A percentile compares a stretch with the other conserved stretches of the same genome.
Conservation (phyloP, 1,284 basidiomycete genomes). For the Laetiporus sulphureus region DNA sequence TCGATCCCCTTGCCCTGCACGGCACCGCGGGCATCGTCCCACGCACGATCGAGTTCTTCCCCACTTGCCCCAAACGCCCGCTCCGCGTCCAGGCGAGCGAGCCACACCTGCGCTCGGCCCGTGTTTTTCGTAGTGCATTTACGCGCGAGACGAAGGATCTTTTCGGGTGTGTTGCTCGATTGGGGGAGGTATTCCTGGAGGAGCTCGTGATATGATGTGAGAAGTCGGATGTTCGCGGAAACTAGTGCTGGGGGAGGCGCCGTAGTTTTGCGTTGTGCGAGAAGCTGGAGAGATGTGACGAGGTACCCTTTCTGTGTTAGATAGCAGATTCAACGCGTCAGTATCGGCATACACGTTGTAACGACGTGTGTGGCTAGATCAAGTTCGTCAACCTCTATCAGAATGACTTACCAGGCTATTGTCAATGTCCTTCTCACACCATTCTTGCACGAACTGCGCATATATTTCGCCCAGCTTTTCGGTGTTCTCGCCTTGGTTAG, state of each 20-base stretch:
- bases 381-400: not conserved
- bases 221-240: constrained; percentile 41
- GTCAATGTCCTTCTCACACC: constrained; percentile 45
- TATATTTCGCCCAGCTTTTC: constrained; percentile 43
- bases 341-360: not conserved
- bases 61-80: constrained; percentile 20
- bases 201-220: constrained; percentile 19
- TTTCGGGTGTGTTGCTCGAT: constrained; percentile 24
- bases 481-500: constrained; percentile 9
- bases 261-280: constrained; percentile 29
- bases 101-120: constrained; percentile 40
- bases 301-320: constrained; percentile 43
- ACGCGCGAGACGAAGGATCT: constrained; percentile 34
- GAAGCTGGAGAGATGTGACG: constrained; percentile 39
- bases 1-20: constrained; percentile 30
- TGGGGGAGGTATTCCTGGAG: constrained; percentile 22
- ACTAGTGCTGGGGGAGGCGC: constrained; percentile 33
- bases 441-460: constrained; percentile 48
- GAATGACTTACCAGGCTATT: constrained; percentile 43
- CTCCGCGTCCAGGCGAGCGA: constrained; percentile 45
- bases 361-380: not conserved
- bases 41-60: constrained; percentile 26
- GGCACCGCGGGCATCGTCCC: constrained; percentile 35
- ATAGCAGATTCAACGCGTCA: not conserved
- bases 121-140: constrained; percentile 32